These are phyloP conservation scores for Aspergillus sclerotiicarbonarius DNA, from an alignment of 495 filamentous ascomycete species.

Conservation along the genomic window DNA sequence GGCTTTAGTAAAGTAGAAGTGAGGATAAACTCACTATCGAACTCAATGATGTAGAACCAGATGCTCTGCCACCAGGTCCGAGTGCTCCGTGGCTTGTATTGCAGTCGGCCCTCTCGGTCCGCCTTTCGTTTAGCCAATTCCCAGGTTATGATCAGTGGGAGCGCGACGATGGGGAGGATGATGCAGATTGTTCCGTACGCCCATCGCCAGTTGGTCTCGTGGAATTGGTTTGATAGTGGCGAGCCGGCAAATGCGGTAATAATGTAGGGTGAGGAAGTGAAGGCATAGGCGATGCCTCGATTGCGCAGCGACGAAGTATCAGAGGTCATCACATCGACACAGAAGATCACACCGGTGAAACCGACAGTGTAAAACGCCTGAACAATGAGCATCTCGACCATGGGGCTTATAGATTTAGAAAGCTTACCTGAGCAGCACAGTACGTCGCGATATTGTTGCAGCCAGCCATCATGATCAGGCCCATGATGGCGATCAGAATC, in stretches of 20 bases:
- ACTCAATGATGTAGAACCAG: constrained; percentile 53
- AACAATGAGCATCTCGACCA: neutral
- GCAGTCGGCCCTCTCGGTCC: constrained; percentile 27
- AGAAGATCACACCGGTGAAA: constrained; percentile 55
- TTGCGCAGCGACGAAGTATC: constrained; percentile 59
- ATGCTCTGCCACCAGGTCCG: constrained; percentile 41
- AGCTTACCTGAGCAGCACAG: constrained; percentile 43
- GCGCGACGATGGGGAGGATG: constrained; percentile 51
- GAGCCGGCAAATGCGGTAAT: constrained; percentile 43
- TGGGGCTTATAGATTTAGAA: neutral
- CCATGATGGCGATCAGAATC: constrained; percentile 34
- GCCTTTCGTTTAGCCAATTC: constrained; percentile 55
- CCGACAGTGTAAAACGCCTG: constrained; percentile 52
- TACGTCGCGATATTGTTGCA: constrained; percentile 46
- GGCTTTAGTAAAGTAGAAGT: neutral
- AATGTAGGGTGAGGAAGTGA: constrained; percentile 51
- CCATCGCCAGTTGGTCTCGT: constrained; percentile 58
- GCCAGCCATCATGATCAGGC: constrained; percentile 48
- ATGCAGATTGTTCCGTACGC: constrained; percentile 58
- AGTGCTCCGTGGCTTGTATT: constrained; percentile 33
- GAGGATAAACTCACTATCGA: constrained; percentile 45
- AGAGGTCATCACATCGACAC: constrained; percentile 56
- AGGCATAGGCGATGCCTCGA: constrained; percentile 58
- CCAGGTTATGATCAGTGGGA: constrained; percentile 49
- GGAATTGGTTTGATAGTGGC: constrained; percentile 34